phyloP scores from a whole-genome alignment of 176 grass and related monocot species.

The Cenchrus fungigraminus region DNA sequence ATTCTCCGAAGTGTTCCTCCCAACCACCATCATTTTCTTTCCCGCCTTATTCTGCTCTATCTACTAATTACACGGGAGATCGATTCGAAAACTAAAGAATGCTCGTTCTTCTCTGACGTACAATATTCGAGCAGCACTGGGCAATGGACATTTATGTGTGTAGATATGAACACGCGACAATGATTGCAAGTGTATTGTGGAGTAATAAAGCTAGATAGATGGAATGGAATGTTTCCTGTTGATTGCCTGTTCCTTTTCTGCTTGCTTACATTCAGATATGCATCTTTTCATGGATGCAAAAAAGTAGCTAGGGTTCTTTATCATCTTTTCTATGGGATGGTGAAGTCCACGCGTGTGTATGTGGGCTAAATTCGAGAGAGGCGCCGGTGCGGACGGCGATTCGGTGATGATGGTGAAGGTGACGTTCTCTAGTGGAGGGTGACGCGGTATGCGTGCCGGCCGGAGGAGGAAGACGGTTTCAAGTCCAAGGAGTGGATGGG shows the following conservation, averaged over 20 bases:
- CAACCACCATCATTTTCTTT: neutral
- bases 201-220: constrained; percentile 6
- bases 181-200: neutral
- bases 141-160: neutral
- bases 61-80: neutral
- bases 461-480: constrained; percentile 23
- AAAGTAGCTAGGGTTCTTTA: neutral
- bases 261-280: neutral
- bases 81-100: neutral
- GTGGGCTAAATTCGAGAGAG: neutral
- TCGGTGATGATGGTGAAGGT: constrained; percentile 14
- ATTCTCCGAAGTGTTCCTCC: constrained; percentile 14
- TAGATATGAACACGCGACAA: neutral
- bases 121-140: neutral
- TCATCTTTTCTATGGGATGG: neutral
- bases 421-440: constrained; percentile 28
- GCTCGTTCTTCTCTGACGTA: neutral
- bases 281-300: neutral
- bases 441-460: constrained; percentile 38
- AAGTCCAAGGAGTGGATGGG: neutral
- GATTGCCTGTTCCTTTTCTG: neutral
- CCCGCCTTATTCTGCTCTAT: neutral
- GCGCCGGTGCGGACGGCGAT: neutral
- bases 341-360: neutral
- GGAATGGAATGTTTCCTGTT: neutral